A percentile compares a stretch with the other conserved stretches of the same genome.
phyloP scores from a whole-genome alignment of 176 grass and related monocot genomes.

The Aegilops umbellulata region DNA sequence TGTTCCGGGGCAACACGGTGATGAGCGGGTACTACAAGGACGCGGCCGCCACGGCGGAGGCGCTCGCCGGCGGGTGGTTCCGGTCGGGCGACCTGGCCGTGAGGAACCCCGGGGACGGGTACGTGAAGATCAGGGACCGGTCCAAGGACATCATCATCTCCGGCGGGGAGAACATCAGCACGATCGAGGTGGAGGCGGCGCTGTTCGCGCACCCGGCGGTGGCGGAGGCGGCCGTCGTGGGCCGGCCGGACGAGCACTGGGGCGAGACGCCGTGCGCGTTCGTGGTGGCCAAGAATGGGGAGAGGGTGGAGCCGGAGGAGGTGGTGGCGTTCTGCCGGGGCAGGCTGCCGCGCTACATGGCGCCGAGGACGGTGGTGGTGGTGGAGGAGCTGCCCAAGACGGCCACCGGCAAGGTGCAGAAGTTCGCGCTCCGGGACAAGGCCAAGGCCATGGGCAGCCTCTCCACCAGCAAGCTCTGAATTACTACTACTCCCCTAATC shows the following conservation, averaged over 20 bases:
- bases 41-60: constrained; percentile 43
- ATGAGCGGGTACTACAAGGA: constrained; percentile 96
- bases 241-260: constrained; percentile 73
- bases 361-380: constrained; percentile 65
- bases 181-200: constrained; percentile 75
- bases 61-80: constrained; percentile 62
- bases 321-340: constrained; percentile 60
- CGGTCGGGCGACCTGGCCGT: constrained; percentile 70
- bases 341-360: constrained; percentile 79
- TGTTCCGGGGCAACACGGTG: constrained; percentile 86
- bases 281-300: constrained; percentile 39
- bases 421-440: constrained; percentile 66
- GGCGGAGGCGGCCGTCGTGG: constrained; percentile 72
- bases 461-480: constrained; percentile 53
- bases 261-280: constrained; percentile 96
- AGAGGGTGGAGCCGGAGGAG: constrained; percentile 30
- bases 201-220: constrained; percentile 71
- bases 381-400: constrained; percentile 77
- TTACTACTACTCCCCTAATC: no score
- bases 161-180: constrained; percentile 95
- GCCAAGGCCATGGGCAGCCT: constrained; percentile 74
- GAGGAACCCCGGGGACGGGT: constrained; percentile 58
- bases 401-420: constrained; percentile 85
- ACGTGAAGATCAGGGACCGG: constrained; percentile 69
- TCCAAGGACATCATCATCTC: constrained; percentile 94